Evolutionary conservation across 805 yeast species (phyloP), one percentile per base, ranked within the genome.

Genomic region (Yarrowia sp.): DNA sequence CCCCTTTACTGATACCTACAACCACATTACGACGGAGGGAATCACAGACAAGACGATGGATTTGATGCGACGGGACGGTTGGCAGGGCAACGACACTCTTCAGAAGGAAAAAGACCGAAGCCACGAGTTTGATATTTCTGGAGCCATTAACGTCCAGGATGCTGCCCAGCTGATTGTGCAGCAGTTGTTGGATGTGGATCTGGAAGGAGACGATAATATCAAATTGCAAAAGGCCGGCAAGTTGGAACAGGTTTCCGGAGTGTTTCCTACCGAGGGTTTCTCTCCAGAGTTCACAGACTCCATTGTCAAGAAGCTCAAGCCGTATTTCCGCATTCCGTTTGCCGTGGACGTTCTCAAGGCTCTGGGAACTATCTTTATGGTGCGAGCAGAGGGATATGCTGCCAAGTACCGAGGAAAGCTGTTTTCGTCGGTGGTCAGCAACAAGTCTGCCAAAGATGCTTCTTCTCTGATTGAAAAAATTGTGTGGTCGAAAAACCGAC

Each of bases 151-250:
- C 10, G 51, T 58, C 17, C 46, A 41, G 12, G 63, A 58, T 17
- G 63, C 63, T 0, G 51, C 51, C 1, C 38, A 40, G 32, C 24
- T 58, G 24, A 30, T 58, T 43, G 51, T 41, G 1, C 49, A 41
- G 38, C 63, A 43, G 32, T 32, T 58, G 2, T 5, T 58, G 41
- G 63, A 58, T 12, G 63, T 58, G 9, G 63, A 58, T 41, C 40
- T 58, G 22, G 63, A 58, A 11, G 63, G 63, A 9, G 63, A 58
- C n/a, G 63, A 58, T 9, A 58, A 58, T 22, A 41, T 58, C 24
- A 43, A 58, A 32, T 32, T 58, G 28, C 63, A 58, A 41, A 58
- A 58, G 14, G 41, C 49, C 0, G 63, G 63, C 6, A 58, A 58
- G 11, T 11, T 58, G 30, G 63, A 58, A 11, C 63, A 58, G 51